phyloP scores from a whole-genome alignment of 2,329 filamentous ascomycete genomes.

The Paecilomyces fulvus region DNA sequence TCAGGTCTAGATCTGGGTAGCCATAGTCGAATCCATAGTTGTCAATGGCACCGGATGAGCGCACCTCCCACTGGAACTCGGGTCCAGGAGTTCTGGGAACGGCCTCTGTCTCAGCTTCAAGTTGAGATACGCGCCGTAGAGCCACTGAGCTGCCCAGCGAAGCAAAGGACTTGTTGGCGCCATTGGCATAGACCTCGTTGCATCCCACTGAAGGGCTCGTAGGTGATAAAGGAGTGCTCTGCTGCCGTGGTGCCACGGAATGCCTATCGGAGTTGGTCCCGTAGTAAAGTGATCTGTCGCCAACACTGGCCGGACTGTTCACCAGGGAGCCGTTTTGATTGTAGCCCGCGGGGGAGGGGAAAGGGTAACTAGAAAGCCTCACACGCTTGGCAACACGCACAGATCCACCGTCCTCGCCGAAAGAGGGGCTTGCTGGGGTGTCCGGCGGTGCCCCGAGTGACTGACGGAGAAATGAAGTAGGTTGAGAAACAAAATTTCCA shows the following conservation, averaged over 20 bases:
- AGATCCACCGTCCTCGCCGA: neutral
- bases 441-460: constrained; percentile 29
- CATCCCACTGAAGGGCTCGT: neutral
- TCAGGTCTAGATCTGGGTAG: constrained; percentile 59
- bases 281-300: neutral
- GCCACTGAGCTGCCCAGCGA: constrained; percentile 25
- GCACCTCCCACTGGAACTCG: constrained; percentile 22
- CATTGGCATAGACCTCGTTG: neutral
- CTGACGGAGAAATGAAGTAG: constrained; percentile 27
- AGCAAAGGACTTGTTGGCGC: neutral
- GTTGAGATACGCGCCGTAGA: constrained; percentile 49
- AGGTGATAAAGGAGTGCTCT: neutral
- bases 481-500: constrained; percentile 22
- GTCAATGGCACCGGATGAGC: constrained; percentile 26
- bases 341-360: neutral
- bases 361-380: neutral
- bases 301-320: neutral
- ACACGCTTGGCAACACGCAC: neutral
- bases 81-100: constrained; percentile 9
- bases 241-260: neutral
- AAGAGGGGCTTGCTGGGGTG: constrained; percentile 13
- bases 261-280: neutral
- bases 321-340: neutral
- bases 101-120: constrained; percentile 6
- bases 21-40: constrained; percentile 65